Evolutionary conservation across 495 filamentous ascomycete species (phyloP).

Genomic region (Aspergillus panamensis): DNA sequence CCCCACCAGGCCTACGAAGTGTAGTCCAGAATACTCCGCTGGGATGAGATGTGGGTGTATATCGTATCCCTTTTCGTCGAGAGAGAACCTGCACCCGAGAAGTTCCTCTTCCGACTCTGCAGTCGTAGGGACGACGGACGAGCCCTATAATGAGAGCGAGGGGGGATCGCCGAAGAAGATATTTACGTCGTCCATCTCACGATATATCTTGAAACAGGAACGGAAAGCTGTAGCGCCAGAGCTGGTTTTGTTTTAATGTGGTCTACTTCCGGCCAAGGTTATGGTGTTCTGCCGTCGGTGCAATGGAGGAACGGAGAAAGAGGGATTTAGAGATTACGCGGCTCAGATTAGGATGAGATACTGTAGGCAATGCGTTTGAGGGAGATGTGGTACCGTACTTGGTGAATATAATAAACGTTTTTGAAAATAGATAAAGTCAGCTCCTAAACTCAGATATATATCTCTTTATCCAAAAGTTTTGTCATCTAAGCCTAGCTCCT

Average conservation of each 20-base stretch:
- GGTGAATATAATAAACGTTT: neutral
- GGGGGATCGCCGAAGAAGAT: neutral
- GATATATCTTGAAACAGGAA: neutral
- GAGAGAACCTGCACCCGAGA: neutral
- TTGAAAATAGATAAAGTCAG: neutral
- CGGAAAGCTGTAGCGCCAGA: neutral
- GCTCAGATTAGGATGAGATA: neutral
- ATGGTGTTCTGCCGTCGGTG: neutral
- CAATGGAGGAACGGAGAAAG: neutral
- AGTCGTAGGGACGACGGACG: too few species aligned
- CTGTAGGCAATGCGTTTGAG: neutral
- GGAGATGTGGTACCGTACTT: neutral
- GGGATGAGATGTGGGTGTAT: neutral
- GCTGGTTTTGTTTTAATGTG: neutral
- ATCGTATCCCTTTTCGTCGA: neutral
- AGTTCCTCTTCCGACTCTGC: neutral
- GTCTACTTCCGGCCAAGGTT: neutral
- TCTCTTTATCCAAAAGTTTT: too few species aligned
- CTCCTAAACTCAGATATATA: neutral
- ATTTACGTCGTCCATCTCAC: neutral
- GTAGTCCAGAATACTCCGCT: neutral
- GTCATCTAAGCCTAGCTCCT: too few species aligned
- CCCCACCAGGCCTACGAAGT: neutral
- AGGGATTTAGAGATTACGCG: neutral
- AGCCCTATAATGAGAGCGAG: too few species aligned